Evolutionary conservation across 108 stramenopile species (phyloP), one percentile per base, ranked within the genome.

Genomic region (Seminavis robusta): DNA sequence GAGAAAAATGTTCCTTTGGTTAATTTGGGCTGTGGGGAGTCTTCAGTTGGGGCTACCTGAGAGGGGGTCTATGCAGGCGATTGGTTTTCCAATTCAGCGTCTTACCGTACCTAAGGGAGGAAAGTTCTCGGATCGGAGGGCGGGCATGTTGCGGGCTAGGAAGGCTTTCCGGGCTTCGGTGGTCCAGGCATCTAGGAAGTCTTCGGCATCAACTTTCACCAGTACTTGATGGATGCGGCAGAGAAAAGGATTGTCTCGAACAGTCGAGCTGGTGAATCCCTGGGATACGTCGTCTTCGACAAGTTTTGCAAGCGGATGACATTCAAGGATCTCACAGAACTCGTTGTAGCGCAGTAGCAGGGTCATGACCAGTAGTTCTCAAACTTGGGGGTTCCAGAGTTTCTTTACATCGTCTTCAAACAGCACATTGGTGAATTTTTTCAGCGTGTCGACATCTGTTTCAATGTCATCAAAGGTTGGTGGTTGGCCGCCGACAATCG

Each of bases 381-480:
- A 16, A 16, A 45, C 44, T 16, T 19, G 10, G 17, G 44, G 44
- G 17, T 45, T 8, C 44, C 44, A 45, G 44, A 10, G 16, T 17
- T 19, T 45, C 8, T 10, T 19, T 16, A 16, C 17, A 19, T 45
- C 44, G 17, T 45, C 44, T 45, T 45, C 44, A 17, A 45, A 45
- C 8, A 45, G 44, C 11, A 17, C 44, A 8, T 10, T 16, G 8
- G 44, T 17, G 44, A 45, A 45, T 45, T 17, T 10, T 10, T 8
- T 10, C 8, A n/a, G n/a, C n/a, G n/a, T n/a, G n/a, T 45, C 44
- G n/a, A 45, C 17, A 16, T 8, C 10, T 8, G 8, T 16, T 17
- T 19, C 44, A 45, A 45, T 45, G 17, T 45, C 44, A 45, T 45
- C 44, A 17, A 45, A 45, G 44, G 44, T 19, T 45, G 44, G 44